phyloP scores from a whole-genome alignment of 208 protist genomes.

The Novymonas esmeraldas region DNA sequence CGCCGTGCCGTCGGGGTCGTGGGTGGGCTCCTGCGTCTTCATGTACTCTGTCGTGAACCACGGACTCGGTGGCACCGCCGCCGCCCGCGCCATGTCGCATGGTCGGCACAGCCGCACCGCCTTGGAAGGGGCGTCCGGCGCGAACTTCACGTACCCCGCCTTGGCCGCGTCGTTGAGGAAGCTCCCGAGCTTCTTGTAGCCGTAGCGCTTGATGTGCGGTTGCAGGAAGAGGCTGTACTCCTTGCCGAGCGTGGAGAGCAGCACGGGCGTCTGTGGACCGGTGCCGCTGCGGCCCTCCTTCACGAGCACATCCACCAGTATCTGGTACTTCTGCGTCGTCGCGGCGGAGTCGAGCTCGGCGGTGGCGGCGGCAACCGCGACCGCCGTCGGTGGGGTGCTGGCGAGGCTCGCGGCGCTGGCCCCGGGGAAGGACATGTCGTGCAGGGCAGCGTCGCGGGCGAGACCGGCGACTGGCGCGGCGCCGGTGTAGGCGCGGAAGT shows the following conservation, averaged over 20 bases:
- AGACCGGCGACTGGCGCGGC: background rate
- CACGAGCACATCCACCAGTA: conserved; percentile 74
- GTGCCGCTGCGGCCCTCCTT: conserved; percentile 54
- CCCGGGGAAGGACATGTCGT: background rate
- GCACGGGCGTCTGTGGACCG: conserved; percentile 51
- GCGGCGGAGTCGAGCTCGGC: conserved; percentile 14
- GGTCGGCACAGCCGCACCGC: conserved; percentile 62
- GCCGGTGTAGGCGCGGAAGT: conserved; percentile 35
- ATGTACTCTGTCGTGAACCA: conserved; percentile 64
- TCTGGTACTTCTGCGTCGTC: conserved; percentile 25
- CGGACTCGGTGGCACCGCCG: conserved; percentile 43
- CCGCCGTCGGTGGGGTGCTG: background rate
- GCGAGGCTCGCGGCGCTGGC: background rate
- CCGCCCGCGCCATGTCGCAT: conserved; percentile 59
- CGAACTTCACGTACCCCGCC: conserved; percentile 72
- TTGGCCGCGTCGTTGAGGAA: conserved; percentile 80
- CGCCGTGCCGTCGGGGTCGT: background rate
- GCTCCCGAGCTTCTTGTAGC: conserved; percentile 82
- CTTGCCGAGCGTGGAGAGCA: conserved; percentile 90
- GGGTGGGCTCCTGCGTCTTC: conserved; percentile 14
- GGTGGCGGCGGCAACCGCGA: background rate
- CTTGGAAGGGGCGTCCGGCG: conserved; percentile 67
- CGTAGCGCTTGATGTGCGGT: conserved; percentile 48
- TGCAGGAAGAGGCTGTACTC: conserved; percentile 77
- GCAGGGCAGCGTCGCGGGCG: background rate